Conservation (phyloP, 2,329 filamentous ascomycete species). For the Xenosphaeropsis pyriputrescens region DNA sequence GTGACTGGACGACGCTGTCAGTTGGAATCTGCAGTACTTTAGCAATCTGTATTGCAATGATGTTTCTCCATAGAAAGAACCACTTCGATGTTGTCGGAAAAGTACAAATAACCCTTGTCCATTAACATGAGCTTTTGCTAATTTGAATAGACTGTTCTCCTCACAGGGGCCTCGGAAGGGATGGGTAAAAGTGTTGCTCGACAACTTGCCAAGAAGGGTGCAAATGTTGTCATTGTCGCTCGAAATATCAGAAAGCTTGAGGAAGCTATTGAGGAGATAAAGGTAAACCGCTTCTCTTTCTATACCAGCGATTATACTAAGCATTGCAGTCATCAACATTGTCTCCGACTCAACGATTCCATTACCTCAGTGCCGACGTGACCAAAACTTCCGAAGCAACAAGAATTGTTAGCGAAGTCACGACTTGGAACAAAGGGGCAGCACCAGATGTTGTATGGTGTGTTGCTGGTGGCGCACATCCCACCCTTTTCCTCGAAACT, state of each 20-base stretch:
- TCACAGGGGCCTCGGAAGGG: slow-evolving; percentile 88
- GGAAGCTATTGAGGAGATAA: slow-evolving; percentile 48
- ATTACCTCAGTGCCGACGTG: slow-evolving; percentile 73
- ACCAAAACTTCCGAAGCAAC: slow-evolving; percentile 53
- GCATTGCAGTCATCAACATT: slow-evolving; percentile 45
- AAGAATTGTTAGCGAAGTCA: slow-evolving; percentile 56
- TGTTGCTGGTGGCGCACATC: slow-evolving; percentile 61
- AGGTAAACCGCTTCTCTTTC: slow-evolving; percentile 26
- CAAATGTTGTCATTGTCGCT: slow-evolving; percentile 74
- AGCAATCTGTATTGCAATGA: slow-evolving; percentile 2
- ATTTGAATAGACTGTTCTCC: slow-evolving; percentile 55
- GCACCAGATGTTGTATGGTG: slow-evolving; percentile 85
- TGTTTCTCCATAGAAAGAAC: slow-evolving; percentile 5
- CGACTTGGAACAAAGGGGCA: slow-evolving; percentile 59
- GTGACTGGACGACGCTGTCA: too few relatives aligned
- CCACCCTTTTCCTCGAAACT: slow-evolving; percentile 65
- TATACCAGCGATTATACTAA: slow-evolving; percentile 2
- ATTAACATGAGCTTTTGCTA: not conserved
- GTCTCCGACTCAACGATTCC: slow-evolving; percentile 62
- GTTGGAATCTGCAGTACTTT: too few relatives aligned
- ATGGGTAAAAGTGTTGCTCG: slow-evolving; percentile 69
- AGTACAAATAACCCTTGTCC: slow-evolving; percentile 1
- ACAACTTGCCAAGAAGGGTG: slow-evolving; percentile 68
- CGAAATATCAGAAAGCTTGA: slow-evolving; percentile 65
- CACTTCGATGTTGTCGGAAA: slow-evolving; percentile 7